Conservation (phyloP, 345 rosid species). For the Triadica sebifera region DNA sequence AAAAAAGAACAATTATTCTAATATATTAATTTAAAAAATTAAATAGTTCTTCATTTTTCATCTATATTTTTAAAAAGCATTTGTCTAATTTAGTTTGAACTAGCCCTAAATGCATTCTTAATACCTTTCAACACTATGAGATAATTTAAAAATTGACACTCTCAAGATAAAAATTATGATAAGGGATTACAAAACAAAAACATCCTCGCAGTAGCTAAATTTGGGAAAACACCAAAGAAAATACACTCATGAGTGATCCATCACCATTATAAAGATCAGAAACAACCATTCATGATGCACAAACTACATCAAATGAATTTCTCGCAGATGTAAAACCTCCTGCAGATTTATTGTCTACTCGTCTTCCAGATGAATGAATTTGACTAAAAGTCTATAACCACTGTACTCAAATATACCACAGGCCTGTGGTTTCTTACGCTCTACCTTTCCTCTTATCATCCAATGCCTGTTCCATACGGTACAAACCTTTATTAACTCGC, state of each 20-base stretch:
- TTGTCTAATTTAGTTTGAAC: too few relatives aligned
- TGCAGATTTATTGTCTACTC: conserved; percentile 25
- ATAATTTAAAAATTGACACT: too few relatives aligned
- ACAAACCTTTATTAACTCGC: not conserved
- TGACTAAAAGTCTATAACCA: not conserved
- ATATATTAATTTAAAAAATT: too few relatives aligned
- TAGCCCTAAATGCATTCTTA: too few relatives aligned
- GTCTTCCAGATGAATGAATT: conserved; percentile 20
- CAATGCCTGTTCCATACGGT: conserved; percentile 50
- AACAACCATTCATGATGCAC: not conserved
- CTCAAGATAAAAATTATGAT: too few relatives aligned
- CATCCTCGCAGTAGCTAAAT: too few relatives aligned
- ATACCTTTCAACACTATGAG: too few relatives aligned
- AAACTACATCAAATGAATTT: not conserved
- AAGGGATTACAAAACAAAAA: too few relatives aligned
- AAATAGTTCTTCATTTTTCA: too few relatives aligned
- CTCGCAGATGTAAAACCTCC: conserved; percentile 9
- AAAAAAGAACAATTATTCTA: too few relatives aligned
- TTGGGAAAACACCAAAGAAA: too few relatives aligned
- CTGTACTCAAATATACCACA: not conserved
- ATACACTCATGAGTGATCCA: not conserved
- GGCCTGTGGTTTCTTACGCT: conserved; percentile 27
- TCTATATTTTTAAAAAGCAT: too few relatives aligned
- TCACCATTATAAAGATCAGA: not conserved
- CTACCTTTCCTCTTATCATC: conserved; percentile 72